A percentile compares a stretch with the other conserved stretches of the same genome.
Evolutionary conservation across 176 grass and related monocot species (phyloP).

Genomic region (Aegilops sharonensis): DNA sequence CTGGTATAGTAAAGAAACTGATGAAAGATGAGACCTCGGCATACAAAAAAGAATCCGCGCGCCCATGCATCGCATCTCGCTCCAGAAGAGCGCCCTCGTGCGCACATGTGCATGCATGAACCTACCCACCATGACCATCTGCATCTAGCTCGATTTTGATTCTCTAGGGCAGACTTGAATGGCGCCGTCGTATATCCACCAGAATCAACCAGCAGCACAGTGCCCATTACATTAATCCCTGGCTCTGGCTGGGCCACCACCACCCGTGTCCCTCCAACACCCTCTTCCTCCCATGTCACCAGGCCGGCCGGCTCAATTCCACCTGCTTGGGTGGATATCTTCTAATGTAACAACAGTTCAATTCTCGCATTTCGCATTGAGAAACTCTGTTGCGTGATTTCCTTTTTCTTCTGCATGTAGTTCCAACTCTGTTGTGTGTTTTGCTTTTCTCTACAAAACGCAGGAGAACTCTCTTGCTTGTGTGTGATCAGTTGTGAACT

Average conservation of each 20-base stretch:
- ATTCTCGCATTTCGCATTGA: too few species aligned
- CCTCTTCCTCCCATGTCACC: background rate
- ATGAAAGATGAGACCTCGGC: background rate
- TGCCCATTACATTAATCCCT: background rate
- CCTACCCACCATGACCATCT: background rate
- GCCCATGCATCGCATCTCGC: background rate
- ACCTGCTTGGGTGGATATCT: too few species aligned
- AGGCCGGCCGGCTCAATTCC: background rate
- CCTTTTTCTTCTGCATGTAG: too few species aligned
- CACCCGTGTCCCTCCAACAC: background rate
- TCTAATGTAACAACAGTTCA: too few species aligned
- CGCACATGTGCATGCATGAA: background rate
- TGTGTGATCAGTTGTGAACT: background rate
- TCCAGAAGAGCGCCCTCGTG: background rate
- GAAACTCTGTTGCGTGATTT: too few species aligned
- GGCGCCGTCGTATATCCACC: background rate
- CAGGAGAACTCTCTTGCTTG: background rate
- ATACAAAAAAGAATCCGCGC: background rate
- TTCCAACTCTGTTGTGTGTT: too few species aligned
- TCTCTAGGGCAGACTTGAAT: background rate
- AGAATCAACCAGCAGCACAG: slow-evolving; percentile 1
- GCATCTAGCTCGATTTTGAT: background rate
- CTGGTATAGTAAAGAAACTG: too few species aligned
- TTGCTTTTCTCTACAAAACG: too few species aligned
- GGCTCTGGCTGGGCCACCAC: background rate